phyloP scores from a whole-genome alignment of 73 alveolate species.

The Paramecium sexaurelia region DNA sequence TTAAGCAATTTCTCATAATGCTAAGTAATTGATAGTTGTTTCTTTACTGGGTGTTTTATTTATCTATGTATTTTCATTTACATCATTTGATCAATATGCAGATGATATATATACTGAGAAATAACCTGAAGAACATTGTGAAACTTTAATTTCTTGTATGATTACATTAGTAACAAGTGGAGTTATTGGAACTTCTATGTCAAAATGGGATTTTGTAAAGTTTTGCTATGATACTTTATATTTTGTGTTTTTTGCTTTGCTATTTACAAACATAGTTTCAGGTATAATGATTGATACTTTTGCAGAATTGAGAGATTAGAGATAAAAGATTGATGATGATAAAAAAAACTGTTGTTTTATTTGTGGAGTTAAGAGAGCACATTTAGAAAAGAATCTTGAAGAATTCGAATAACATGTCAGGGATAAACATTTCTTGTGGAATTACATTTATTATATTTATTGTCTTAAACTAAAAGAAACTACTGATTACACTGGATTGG shows the following conservation, averaged over 20 bases:
- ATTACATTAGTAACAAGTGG: conserved; percentile 63
- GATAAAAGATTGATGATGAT: conserved; percentile 65
- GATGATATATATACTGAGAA: conserved; percentile 57
- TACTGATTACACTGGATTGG: conserved; percentile 69
- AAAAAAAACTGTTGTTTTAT: conserved; percentile 59
- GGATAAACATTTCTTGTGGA: conserved; percentile 63
- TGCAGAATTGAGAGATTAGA: conserved; percentile 69
- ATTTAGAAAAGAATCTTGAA: conserved; percentile 57
- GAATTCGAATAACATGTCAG: conserved; percentile 53
- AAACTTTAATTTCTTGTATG: conserved; percentile 60
- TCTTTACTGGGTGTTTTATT: conserved; percentile 58
- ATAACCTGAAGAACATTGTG: conserved; percentile 53
- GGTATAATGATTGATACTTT: conserved; percentile 71
- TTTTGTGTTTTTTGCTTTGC: conserved; percentile 61
- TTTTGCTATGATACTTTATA: conserved; percentile 59
- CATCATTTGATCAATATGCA: conserved; percentile 44
- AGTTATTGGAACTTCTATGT: conserved; percentile 62
- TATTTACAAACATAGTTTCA: conserved; percentile 58
- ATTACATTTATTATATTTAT: conserved; percentile 58
- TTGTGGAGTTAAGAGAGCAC: conserved; percentile 64
- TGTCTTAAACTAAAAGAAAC: conserved; percentile 31
- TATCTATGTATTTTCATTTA: conserved; percentile 51
- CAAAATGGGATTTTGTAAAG: conserved; percentile 63
- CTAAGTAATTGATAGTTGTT: conserved; percentile 56
- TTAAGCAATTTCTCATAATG: conserved; percentile 58